Evolutionary conservation across 768 basidiomycete species (phyloP).

Genomic region (Strobilomyces dryophilus): DNA sequence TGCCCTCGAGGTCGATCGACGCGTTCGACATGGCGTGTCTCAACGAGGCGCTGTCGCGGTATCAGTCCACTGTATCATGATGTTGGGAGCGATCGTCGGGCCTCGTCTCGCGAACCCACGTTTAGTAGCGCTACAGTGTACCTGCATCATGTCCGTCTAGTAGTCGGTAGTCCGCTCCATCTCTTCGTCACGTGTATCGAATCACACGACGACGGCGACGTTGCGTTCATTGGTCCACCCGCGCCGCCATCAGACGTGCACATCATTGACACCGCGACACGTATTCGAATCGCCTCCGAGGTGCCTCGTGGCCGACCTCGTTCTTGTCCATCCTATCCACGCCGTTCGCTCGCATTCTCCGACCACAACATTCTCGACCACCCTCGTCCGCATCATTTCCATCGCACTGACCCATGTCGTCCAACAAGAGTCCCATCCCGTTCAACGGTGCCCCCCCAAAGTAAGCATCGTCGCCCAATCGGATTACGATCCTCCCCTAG

Average conservation of each 20-base stretch:
- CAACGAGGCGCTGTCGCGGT: slow-evolving; percentile 26
- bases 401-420: slow-evolving; percentile 27
- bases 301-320: slow-evolving; percentile 22
- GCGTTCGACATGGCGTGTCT: slow-evolving; percentile 24
- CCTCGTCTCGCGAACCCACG: neutral
- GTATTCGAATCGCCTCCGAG: neutral
- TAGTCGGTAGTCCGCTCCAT: neutral
- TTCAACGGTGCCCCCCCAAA: slow-evolving; percentile 33
- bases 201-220: neutral
- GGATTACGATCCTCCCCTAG: neutral
- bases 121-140: neutral
- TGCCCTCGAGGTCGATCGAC: slow-evolving; percentile 9
- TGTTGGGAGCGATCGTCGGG: neutral
- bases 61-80: slow-evolving; percentile 13
- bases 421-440: slow-evolving; percentile 29
- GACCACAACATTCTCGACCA: slow-evolving; percentile 4
- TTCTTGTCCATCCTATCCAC: slow-evolving; percentile 14
- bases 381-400: neutral
- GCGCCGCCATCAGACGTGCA: slow-evolving; percentile 1
- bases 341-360: neutral
- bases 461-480: slow-evolving; percentile 19
- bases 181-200: slow-evolving; percentile 11
- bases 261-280: neutral
- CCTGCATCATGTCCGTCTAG: slow-evolving; percentile 6
- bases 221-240: too few relatives aligned